Percentiles rank a stretch among this genome's conserved stretches.
Conservation (phyloP, 805 yeast genomes). For the Nakazawaea siamensis region DNA sequence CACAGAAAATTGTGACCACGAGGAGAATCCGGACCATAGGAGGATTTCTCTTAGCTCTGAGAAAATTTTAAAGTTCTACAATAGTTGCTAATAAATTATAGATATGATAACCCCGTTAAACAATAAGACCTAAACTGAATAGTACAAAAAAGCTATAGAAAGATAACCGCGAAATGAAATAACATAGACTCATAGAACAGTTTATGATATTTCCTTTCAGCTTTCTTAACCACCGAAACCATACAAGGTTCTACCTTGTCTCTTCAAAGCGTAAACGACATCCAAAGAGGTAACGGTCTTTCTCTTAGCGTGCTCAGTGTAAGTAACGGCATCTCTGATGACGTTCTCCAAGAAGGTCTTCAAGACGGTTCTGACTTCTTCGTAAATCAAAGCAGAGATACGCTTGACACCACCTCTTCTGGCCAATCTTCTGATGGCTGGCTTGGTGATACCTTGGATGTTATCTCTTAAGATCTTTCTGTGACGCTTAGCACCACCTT, state of each 20-base stretch:
- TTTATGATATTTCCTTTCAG: too few relatives aligned
- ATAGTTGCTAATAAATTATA: too few relatives aligned
- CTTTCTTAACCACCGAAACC: slow-evolving; percentile 99
- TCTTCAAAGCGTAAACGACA: slow-evolving; percentile 98
- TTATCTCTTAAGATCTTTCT: slow-evolving; percentile 98
- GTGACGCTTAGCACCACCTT: slow-evolving; percentile 99
- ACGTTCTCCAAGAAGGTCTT: slow-evolving; percentile 95
- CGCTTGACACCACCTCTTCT: slow-evolving; percentile 99
- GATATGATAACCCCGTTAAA: too few relatives aligned
- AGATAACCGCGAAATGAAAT: not conserved
- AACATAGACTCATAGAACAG: too few relatives aligned
- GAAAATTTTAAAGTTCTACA: too few relatives aligned
- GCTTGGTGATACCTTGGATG: slow-evolving; percentile 99
- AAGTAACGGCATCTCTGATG: slow-evolving; percentile 98
- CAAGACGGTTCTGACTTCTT: slow-evolving; percentile 95
- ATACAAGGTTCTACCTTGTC: slow-evolving; percentile 99
- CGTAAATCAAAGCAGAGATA: slow-evolving; percentile 97
- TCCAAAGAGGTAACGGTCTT: slow-evolving; percentile 98
- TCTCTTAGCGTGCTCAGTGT: slow-evolving; percentile 99
- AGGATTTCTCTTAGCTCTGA: too few relatives aligned
- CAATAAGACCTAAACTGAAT: too few relatives aligned
- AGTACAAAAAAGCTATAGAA: too few relatives aligned
- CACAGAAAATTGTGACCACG: too few relatives aligned
- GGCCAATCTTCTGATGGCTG: slow-evolving; percentile 99
- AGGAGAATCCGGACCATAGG: too few relatives aligned